Percentiles rank a stretch among this genome's conserved stretches.
Conservation (phyloP, 148 eudicot species). For the Limonium bicolor region DNA sequence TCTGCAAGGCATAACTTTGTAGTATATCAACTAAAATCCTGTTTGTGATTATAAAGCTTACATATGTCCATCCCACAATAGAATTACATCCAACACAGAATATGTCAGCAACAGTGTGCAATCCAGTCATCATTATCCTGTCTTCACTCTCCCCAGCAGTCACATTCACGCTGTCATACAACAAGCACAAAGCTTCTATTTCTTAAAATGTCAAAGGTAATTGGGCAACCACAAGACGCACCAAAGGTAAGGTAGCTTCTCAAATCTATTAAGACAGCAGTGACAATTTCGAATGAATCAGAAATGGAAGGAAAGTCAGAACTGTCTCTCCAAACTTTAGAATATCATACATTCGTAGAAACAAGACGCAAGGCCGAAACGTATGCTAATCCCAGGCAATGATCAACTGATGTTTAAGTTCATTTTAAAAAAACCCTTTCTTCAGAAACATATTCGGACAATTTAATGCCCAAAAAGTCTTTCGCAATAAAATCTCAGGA, state of each 20-base stretch:
- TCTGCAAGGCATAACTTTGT: too few relatives aligned
- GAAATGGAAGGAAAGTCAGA: too few relatives aligned
- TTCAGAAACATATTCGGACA: neutral
- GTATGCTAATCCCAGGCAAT: too few relatives aligned
- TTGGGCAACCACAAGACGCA: neutral
- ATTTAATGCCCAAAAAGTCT: neutral
- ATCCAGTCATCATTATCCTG: constrained; percentile 83
- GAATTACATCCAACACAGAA: constrained; percentile 91
- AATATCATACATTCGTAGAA: too few relatives aligned
- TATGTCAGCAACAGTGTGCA: constrained; percentile 79
- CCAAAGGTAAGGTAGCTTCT: neutral
- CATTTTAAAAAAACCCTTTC: neutral
- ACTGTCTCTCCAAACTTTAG: too few relatives aligned
- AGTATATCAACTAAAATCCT: too few relatives aligned
- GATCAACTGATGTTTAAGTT: too few relatives aligned
- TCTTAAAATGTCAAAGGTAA: neutral
- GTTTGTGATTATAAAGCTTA: constrained; percentile 24
- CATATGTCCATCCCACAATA: constrained; percentile 86
- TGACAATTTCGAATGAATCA: too few relatives aligned
- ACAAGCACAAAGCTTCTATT: neutral
- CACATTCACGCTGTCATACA: constrained; percentile 53
- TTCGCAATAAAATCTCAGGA: neutral
- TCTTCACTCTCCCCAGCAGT: constrained; percentile 60
- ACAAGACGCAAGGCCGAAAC: too few relatives aligned
- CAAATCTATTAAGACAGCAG: neutral